phyloP scores from a whole-genome alignment of 1,284 basidiomycete species.

The Moniliophthora roreri region DNA sequence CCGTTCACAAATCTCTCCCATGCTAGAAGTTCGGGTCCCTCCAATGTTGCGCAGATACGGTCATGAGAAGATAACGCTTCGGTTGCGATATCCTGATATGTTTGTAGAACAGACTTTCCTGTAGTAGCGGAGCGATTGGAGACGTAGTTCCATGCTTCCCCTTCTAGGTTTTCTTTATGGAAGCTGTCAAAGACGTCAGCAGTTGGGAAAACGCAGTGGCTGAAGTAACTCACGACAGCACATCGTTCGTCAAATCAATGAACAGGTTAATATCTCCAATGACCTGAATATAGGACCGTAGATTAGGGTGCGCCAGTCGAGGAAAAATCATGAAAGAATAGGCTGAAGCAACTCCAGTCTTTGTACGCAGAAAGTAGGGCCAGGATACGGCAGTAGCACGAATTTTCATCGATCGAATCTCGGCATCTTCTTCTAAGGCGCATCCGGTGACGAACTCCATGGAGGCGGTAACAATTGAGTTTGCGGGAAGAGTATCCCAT shows the following conservation, averaged over 20 bases:
- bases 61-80: slow-evolving; percentile 3
- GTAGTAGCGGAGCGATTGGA: neutral
- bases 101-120: neutral
- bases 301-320: neutral
- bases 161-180: slow-evolving; percentile 8
- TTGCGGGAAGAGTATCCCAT: slow-evolving; percentile 6
- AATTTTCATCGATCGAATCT: neutral
- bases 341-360: slow-evolving; percentile 9
- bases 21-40: neutral
- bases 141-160: slow-evolving; percentile 9
- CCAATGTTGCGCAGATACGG: neutral
- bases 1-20: slow-evolving; percentile 8
- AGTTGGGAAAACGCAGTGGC: too few relatives aligned
- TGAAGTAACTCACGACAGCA: slow-evolving; percentile 13
- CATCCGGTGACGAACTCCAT: slow-evolving; percentile 12
- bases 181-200: neutral
- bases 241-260: slow-evolving; percentile 10
- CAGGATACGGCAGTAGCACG: neutral
- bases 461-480: slow-evolving; percentile 4
- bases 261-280: slow-evolving; percentile 11
- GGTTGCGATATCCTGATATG: slow-evolving; percentile 2
- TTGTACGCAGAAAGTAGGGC: slow-evolving; percentile 12
- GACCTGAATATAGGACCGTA: slow-evolving; percentile 11
- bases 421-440: slow-evolving; percentile 1
- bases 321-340: slow-evolving; percentile 6